Conservation (phyloP, 2,329 filamentous ascomycete species). For the Colletotrichum scovillei region DNA sequence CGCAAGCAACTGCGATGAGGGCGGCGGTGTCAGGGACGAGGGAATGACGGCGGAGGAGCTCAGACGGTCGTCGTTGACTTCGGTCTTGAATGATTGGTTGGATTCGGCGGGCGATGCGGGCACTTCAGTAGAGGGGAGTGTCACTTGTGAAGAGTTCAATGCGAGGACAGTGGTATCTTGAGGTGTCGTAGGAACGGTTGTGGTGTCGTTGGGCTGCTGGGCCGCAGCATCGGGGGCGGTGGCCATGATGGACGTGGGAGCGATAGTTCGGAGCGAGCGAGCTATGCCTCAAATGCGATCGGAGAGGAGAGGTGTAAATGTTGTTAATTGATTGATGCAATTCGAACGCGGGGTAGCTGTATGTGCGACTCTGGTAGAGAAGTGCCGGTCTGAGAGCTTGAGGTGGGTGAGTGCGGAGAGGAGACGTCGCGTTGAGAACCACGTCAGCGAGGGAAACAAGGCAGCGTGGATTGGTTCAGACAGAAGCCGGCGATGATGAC, state of each 20-base stretch:
- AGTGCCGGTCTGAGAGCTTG: not conserved
- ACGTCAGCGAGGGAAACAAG: slow-evolving; percentile 32
- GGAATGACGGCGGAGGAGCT: slow-evolving; percentile 60
- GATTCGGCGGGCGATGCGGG: slow-evolving; percentile 64
- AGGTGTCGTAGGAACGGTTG: slow-evolving; percentile 45
- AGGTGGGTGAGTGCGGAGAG: slow-evolving; percentile 9
- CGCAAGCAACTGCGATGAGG: slow-evolving; percentile 62
- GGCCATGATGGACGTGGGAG: slow-evolving; percentile 45
- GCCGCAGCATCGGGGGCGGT: slow-evolving; percentile 48
- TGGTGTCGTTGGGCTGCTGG: slow-evolving; percentile 45
- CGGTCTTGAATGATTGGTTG: slow-evolving; percentile 60
- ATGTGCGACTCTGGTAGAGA: not conserved
- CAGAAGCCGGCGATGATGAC: slow-evolving; percentile 4
- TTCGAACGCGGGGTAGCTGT: not conserved
- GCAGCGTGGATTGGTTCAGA: slow-evolving; percentile 7
- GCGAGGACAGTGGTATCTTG: slow-evolving; percentile 42
- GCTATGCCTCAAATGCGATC: not conserved
- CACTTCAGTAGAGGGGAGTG: slow-evolving; percentile 68
- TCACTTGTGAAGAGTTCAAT: slow-evolving; percentile 59
- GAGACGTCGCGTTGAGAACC: slow-evolving; percentile 26
- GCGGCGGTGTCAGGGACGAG: slow-evolving; percentile 68
- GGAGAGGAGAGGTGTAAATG: not conserved
- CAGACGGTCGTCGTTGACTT: slow-evolving; percentile 59
- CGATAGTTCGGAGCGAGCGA: not conserved
- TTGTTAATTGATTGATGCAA: not conserved